Evolutionary conservation across 495 filamentous ascomycete genomes (phyloP), one percentile per base, ranked within the genome.

Genomic region (Tetracladium marchalianum): DNA sequence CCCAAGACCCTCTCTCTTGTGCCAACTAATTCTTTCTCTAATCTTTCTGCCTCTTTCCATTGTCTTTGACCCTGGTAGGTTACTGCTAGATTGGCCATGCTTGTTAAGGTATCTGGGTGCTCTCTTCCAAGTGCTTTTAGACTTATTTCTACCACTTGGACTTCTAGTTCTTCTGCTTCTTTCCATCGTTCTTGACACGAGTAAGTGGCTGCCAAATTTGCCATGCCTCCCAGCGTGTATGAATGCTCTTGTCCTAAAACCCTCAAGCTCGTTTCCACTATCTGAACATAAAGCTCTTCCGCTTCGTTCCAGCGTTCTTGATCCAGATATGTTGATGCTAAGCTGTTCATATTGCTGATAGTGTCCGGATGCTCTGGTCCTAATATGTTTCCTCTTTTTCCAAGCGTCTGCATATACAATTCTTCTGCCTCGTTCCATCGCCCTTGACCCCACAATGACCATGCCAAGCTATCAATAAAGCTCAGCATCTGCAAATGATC

Each of bases 291-390:
- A 8, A 73, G 49, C 12, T 19, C 34, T 35, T 50, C 48, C 43
- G 66, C 68, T 34, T 72, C 59, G 17, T 62, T 45, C 52, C 46
- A 67, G 12, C 58, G 57, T 31, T 64, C 66, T 47, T 65, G 60
- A 37, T 53, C 39, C 10, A 16, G 12, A 36, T 63, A 66, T 35
- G 52, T 61, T 19, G 46, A 41, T n/a, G 61, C 64, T 11, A 69
- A 51, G 36, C 60, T 63, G 16, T 19, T 19, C 57, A 65, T 65
- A 35, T 54, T 64, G 1, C 43, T 57, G 18, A 68, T 41, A 8
- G 64, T 66, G 15, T 61, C 48, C 0, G 60, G 51, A 49, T 71
- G 56, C 6, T 59, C 59, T 33, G 50, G 49, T 16, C 59, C 59
- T n/a, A n/a, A n/a, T n/a, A n/a, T n/a, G n/a, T n/a, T n/a, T n/a